phyloP scores from a whole-genome alignment of 192 early-diverging fungal genomes.

The Irineochytrium annulatum region DNA sequence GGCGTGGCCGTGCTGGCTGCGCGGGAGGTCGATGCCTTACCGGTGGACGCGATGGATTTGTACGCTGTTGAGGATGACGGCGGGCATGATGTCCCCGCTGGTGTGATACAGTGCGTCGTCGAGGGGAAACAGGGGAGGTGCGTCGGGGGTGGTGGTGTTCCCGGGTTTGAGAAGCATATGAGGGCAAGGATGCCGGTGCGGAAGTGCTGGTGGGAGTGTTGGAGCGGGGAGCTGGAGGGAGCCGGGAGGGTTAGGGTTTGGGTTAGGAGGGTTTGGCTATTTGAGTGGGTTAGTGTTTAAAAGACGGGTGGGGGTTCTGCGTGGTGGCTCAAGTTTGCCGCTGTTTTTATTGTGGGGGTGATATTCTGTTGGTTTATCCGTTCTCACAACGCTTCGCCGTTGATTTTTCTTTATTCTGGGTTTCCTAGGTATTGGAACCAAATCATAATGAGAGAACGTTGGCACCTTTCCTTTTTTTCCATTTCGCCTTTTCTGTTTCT shows the following conservation, averaged over 20 bases:
- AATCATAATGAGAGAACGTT: no score
- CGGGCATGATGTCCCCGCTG: background rate
- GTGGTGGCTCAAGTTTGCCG: no score
- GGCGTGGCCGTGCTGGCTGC: background rate
- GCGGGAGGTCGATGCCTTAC: background rate
- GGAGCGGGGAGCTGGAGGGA: background rate
- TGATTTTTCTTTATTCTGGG: no score
- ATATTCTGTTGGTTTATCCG: no score
- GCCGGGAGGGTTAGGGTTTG: background rate
- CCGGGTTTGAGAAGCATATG: background rate
- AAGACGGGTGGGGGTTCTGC: no score
- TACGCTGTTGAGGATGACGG: background rate
- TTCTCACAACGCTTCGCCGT: no score
- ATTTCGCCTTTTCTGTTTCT: no score
- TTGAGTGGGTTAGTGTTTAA: background rate
- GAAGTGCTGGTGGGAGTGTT: constrained; percentile 1
- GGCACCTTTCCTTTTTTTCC: no score
- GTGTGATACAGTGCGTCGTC: background rate
- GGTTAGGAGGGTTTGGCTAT: constrained; percentile 6
- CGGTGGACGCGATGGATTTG: background rate
- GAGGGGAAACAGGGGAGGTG: background rate
- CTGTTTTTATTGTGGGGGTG: no score
- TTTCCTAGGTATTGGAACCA: no score
- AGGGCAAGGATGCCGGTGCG: background rate
- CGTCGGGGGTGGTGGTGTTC: background rate